phyloP scores from a whole-genome alignment of 192 early-diverging fungal species.

The Endogone sp. region DNA sequence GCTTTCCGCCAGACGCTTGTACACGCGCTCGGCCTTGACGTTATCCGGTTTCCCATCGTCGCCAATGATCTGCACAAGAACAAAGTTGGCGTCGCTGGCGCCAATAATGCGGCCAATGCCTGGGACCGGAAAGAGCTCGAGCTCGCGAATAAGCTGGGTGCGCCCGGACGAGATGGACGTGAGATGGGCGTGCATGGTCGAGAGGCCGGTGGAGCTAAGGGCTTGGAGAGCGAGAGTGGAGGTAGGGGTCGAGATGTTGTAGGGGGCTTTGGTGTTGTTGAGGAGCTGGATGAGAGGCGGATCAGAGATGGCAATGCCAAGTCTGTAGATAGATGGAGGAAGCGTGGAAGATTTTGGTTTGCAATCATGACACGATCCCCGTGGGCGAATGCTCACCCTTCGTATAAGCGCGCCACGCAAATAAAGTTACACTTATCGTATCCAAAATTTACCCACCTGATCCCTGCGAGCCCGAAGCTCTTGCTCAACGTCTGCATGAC shows the following conservation, averaged over 20 bases:
- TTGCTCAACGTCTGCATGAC: constrained; percentile 99
- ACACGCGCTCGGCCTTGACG: constrained; percentile 66
- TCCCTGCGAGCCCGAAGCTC: constrained; percentile 96
- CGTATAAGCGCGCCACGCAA: no score
- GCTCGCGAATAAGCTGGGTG: constrained; percentile 52
- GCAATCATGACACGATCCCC: no score
- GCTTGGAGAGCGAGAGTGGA: constrained; percentile 77
- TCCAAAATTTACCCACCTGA: constrained; percentile 80
- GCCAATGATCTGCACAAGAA: constrained; percentile 77
- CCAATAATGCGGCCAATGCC: constrained; percentile 78
- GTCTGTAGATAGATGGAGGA: constrained; percentile 33
- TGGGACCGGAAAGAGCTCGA: constrained; percentile 49
- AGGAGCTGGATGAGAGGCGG: constrained; percentile 81
- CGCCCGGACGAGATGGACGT: constrained; percentile 62
- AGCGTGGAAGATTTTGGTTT: no score
- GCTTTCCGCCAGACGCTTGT: constrained; percentile 80
- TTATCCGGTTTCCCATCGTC: constrained; percentile 62
- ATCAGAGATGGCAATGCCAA: constrained; percentile 83
- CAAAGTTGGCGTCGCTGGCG: constrained; percentile 93
- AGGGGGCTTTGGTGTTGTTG: constrained; percentile 99
- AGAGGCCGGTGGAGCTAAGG: constrained; percentile 63
- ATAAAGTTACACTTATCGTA: no score
- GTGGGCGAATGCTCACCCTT: no score
- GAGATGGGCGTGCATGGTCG: constrained; percentile 63
- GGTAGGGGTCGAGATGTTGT: constrained; percentile 92